These are phyloP conservation scores for Trametes versicolor DNA, from an alignment of 1,284 basidiomycete genomes.

Conservation along the genomic window DNA sequence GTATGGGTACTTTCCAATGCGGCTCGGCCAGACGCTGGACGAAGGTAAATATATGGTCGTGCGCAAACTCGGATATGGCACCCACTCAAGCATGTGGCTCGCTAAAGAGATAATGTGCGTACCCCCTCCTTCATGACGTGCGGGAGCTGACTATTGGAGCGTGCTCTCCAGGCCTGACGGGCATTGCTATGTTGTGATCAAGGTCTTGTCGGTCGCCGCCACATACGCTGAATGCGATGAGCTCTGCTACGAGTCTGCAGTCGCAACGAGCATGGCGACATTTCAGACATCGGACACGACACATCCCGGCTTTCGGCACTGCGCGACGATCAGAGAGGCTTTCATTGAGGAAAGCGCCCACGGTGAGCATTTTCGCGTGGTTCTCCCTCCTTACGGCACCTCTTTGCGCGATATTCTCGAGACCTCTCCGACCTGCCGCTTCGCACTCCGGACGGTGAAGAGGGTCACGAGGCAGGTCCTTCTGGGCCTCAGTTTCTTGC, in stretches of 20 bases:
- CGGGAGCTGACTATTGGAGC: too few relatives aligned
- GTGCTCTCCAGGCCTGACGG: too few relatives aligned
- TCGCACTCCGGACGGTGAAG: not conserved
- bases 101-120: too few relatives aligned
- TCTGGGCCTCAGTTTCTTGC: not conserved
- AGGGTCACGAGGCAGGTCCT: not conserved
- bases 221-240: not conserved
- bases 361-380: not conserved
- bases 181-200: slow-evolving; percentile 2
- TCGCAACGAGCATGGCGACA: not conserved
- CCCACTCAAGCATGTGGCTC: too few relatives aligned
- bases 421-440: not conserved
- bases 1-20: too few relatives aligned
- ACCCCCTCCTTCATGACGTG: too few relatives aligned
- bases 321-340: not conserved
- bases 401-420: not conserved
- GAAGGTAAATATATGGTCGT: too few relatives aligned
- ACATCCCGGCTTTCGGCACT: not conserved
- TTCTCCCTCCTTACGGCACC: not conserved
- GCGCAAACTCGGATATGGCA: too few relatives aligned
- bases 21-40: too few relatives aligned
- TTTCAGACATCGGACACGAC: not conserved
- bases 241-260: not conserved
- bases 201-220: not conserved
- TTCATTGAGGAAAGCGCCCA: not conserved